Base-by-base conservation (phyloP, 352 stramenopile genomes). In the Nothophytophthora sp. region DNA sequence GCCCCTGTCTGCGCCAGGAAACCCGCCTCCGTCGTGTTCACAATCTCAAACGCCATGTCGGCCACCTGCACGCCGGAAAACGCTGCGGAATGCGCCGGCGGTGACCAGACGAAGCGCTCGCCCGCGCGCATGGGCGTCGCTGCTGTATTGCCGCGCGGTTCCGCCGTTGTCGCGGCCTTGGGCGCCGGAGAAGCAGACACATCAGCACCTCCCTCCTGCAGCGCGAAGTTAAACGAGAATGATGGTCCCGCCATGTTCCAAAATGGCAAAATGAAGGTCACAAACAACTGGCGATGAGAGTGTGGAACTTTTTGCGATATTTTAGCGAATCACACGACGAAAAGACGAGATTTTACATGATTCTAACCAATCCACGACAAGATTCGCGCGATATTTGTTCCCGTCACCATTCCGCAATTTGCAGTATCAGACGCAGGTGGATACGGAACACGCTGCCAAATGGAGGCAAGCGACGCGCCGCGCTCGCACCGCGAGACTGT, bases 201-300 rank as follows among this genome's bases (percentile, higher is more conserved):
- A 8, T 20, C 27, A 35, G n/a, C 41, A 25, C 27, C 58, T 15
- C 34, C 50, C 28, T 63, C 63, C n/a, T n/a, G n/a, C 30, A 88
- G 45, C 10, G 67, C 50, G 63, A 90, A 90, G 60, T 88, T 88
- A 63, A 90, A 90, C 53, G 70, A 74, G 62, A 90, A 90, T n/a
- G n/a, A n/a, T n/a, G n/a, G n/a, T n/a, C n/a, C n/a, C n/a, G n/a
- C n/a, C n/a, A n/a, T n/a, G n/a, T n/a, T n/a, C n/a, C 0, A 50
- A 48, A 39, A 60, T 33, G 7, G 22, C 15, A 30, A 25, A 28
- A 3, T 48, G 22, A 28, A 53, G 30, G 35, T 25, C 40, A 28
- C 45, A 30, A 12, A 28, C 25, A 37, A 18, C n/a, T n/a, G n/a
- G n/a, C n/a, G n/a, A n/a, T n/a, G n/a, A n/a, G n/a, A n/a, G n/a